Evolutionary conservation across 2,329 filamentous ascomycete genomes (phyloP).

Genomic region (Cladosporium austrohemisphaericum): DNA sequence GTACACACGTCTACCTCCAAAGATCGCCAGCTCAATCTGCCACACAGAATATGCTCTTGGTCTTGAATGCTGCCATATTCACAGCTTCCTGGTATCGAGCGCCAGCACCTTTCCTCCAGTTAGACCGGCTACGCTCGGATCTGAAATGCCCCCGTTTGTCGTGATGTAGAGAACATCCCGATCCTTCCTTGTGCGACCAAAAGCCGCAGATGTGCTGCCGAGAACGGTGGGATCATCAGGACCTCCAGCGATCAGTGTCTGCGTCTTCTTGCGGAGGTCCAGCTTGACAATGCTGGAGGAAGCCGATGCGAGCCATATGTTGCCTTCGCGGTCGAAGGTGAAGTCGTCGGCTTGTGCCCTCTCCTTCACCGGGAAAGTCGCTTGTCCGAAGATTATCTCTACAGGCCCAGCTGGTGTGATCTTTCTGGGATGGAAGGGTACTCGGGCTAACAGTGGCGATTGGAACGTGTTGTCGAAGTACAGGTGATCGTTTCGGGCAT

Average conservation of each 20-base stretch:
- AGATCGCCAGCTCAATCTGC: no score
- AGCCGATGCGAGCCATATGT: constrained; percentile 18
- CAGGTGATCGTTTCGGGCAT: constrained; percentile 11
- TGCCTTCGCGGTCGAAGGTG: constrained; percentile 17
- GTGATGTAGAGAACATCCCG: constrained; percentile 17
- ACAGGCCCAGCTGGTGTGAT: constrained; percentile 12
- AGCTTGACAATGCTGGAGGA: constrained; percentile 20
- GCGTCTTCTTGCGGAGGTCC: constrained; percentile 3
- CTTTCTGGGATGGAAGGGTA: constrained; percentile 1
- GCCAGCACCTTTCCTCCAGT: constrained; percentile 11
- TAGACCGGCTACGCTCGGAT: constrained; percentile 9
- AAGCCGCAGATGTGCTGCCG: constrained; percentile 18
- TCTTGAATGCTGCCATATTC: no score
- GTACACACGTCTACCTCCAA: no score
- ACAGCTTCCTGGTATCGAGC: no score
- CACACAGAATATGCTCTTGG: no score
- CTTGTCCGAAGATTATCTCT: constrained; percentile 10
- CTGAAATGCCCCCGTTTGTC: constrained; percentile 18
- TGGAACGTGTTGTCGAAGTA: constrained; percentile 20
- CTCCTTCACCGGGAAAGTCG: constrained; percentile 9
- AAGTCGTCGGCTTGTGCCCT: constrained; percentile 18
- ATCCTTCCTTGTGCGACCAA: constrained; percentile 16
- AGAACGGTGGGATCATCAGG: constrained; percentile 9
- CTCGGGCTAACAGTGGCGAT: constrained; percentile 14
- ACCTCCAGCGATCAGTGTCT: constrained; percentile 17